phyloP scores from a whole-genome alignment of 192 early-diverging fungal species.

The Rhizophlyctis rosea region DNA sequence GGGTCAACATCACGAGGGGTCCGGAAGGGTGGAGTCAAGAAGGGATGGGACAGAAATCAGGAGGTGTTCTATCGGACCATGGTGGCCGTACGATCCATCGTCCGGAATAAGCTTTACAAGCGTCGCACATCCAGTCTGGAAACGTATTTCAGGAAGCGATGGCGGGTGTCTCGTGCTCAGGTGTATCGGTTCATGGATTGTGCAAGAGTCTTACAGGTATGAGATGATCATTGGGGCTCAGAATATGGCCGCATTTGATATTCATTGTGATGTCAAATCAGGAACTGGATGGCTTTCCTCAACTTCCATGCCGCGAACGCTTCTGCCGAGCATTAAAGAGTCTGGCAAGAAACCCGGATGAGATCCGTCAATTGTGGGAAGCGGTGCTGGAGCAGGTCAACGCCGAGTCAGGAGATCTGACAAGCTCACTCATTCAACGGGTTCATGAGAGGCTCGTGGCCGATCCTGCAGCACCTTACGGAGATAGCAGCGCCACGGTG shows the following conservation, averaged over 20 bases:
- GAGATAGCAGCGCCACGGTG: no score
- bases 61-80: constrained; percentile 31
- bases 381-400: not conserved
- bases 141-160: constrained; percentile 32
- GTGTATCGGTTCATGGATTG: constrained; percentile 46
- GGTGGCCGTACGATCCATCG: constrained; percentile 34
- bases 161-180: constrained; percentile 41
- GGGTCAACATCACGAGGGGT: no score
- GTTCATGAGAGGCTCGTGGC: no score
- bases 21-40: no score
- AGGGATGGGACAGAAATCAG: constrained; percentile 12
- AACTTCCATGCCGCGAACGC: constrained; percentile 45
- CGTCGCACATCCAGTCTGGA: constrained; percentile 24
- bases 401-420: not conserved
- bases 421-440: not conserved
- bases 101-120: constrained; percentile 36
- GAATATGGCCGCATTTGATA: not conserved
- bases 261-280: not conserved
- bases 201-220: constrained; percentile 30
- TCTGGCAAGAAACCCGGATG: constrained; percentile 27
- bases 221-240: not conserved
- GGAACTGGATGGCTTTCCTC: constrained; percentile 39
- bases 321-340: constrained; percentile 44
- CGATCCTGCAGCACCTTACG: no score
- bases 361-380: constrained; percentile 41